phyloP scores from a whole-genome alignment of 2,329 filamentous ascomycete genomes.

The Intubia oerlemansii region DNA sequence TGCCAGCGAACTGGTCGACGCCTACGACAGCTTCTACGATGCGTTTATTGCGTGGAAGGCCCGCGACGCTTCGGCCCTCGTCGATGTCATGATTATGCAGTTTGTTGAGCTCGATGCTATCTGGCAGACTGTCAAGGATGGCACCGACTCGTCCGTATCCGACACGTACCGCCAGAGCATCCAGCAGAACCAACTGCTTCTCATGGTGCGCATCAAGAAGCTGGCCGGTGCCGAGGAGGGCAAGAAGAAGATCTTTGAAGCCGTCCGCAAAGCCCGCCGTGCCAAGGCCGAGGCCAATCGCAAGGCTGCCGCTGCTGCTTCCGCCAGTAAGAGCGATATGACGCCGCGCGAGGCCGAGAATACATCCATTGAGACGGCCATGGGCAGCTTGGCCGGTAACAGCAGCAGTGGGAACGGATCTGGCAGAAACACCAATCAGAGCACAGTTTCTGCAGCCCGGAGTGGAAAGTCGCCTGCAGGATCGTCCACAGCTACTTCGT shows the following conservation, averaged over 20 bases:
- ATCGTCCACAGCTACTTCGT: too few species aligned
- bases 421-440: neutral
- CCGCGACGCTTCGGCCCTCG: constrained; percentile 53
- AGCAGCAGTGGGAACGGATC: too few species aligned
- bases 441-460: too few species aligned
- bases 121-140: constrained; percentile 64
- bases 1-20: constrained; percentile 40
- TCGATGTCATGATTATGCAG: constrained; percentile 71
- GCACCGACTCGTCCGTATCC: constrained; percentile 49
- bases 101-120: constrained; percentile 72
- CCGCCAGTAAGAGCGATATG: constrained; percentile 30
- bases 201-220: constrained; percentile 61
- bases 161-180: constrained; percentile 64
- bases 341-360: constrained; percentile 45
- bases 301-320: constrained; percentile 30
- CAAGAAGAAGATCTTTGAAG: constrained; percentile 51
- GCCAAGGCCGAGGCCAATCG: constrained; percentile 31
- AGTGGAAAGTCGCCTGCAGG: too few species aligned
- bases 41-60: constrained; percentile 74
- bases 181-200: constrained; percentile 57
- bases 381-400: constrained; percentile 17
- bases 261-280: constrained; percentile 50
- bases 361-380: constrained; percentile 14
- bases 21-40: constrained; percentile 53
- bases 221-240: constrained; percentile 51